phyloP scores from a whole-genome alignment of 257 asterid species.

The Parsonsia alboflavescens region DNA sequence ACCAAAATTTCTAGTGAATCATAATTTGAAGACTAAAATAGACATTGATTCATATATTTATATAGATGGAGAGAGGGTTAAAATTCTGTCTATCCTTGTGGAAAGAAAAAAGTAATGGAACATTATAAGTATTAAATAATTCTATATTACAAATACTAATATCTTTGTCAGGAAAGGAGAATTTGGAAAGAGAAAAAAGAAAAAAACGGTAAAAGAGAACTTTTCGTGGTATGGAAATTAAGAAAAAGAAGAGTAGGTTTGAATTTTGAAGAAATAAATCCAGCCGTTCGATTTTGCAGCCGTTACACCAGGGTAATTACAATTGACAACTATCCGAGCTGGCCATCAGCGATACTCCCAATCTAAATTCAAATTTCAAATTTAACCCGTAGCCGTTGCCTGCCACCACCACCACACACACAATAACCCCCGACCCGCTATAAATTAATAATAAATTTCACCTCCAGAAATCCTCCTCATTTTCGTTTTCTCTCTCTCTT shows the following conservation, averaged over 20 bases:
- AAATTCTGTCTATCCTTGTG: too few relatives aligned
- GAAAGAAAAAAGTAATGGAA: too few relatives aligned
- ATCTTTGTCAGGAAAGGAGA: too few relatives aligned
- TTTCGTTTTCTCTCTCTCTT: not conserved
- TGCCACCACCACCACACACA: not conserved
- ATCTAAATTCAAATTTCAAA: conserved; percentile 20
- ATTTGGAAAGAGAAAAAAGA: too few relatives aligned
- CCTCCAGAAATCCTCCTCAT: conserved; percentile 9
- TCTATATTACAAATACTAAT: too few relatives aligned
- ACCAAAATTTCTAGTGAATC: too few relatives aligned
- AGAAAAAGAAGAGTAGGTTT: not conserved
- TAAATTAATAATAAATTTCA: not conserved
- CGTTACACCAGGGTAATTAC: conserved; percentile 7
- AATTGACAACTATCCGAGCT: not conserved
- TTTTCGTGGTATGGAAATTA: not conserved
- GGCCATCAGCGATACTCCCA: conserved; percentile 2
- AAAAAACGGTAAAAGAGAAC: not conserved
- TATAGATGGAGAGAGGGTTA: too few relatives aligned
- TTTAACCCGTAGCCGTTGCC: conserved; percentile 16
- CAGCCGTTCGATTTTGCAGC: conserved; percentile 19
- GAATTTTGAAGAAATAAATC: not conserved
- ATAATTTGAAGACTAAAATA: too few relatives aligned
- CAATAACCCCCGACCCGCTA: not conserved
- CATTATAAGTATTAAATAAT: too few relatives aligned
- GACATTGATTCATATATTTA: too few relatives aligned